Base-by-base conservation (phyloP, 257 asterid genomes). In the Scutellaria barbata region DNA sequence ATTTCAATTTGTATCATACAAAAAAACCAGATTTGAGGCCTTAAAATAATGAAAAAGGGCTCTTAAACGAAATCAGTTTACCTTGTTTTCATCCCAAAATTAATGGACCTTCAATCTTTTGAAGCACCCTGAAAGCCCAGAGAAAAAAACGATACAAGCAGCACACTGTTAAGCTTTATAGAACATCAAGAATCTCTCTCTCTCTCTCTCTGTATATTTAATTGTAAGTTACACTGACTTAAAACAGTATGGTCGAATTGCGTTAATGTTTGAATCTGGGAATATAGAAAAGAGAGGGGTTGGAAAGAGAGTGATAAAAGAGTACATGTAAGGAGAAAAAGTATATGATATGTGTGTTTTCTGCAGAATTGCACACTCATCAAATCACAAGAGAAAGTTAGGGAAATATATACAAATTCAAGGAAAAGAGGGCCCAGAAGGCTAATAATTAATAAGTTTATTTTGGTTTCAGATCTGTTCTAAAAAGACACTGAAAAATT, bases 11-110 rank as follows among this genome's bases (percentile, higher is more conserved):
- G 68, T 18, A n/a, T n/a, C 54, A 57, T 13, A 33, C 55, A 79
- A 73, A 79, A 73, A 78, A 37, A 63, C 81, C 81, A 86, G 86
- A 88, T 84, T 82, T 56, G 80, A 74, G 81, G 80, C 69, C 69
- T 75, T 52, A 47, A 12, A 25, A 71, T 30, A 61, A 33, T 8
- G 68, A 30, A 66, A 66, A 47, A 6, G 8, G 17, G 77, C 48
- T 20, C 60, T 46, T 7, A 54, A 42, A 59, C 56, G 53, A 63
- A 71, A 76, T 53, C 59, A 63, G 22, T 8, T 79, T 84, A 82
- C 83, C 84, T 52, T 52, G 51, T 72, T 58, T 73, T 53, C 73
- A 54, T 55, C 77, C 80, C 77, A 65, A 16, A 66, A 42, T 48
- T 77, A 76, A 71, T 47, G 84, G 83, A 80, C 56, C 77, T 57